Conservation (phyloP, 2,329 filamentous ascomycete species). For the Ilyonectria robusta region DNA sequence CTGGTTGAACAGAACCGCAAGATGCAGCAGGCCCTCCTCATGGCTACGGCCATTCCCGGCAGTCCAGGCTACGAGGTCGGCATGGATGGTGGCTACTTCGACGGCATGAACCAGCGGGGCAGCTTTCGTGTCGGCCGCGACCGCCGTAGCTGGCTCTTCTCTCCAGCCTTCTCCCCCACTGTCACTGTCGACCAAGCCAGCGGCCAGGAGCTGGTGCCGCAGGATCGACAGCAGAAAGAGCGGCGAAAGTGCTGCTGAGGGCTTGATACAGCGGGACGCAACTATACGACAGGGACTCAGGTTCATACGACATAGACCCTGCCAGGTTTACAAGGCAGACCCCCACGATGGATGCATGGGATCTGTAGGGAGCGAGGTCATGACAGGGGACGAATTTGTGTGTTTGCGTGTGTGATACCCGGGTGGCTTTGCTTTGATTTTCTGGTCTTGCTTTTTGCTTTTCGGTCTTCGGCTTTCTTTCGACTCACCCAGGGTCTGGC, state of each 20-base stretch:
- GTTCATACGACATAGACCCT: background rate
- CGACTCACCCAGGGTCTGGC: conserved; percentile 27
- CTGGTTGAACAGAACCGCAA: conserved; percentile 75
- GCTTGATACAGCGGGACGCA: background rate
- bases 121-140: conserved; percentile 73
- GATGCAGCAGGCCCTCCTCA: conserved; percentile 71
- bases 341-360: conserved; percentile 3
- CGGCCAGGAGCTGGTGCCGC: conserved; percentile 47
- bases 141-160: conserved; percentile 72
- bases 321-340: background rate
- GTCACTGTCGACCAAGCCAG: conserved; percentile 63
- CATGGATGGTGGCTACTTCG: conserved; percentile 66
- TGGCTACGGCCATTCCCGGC: conserved; percentile 67
- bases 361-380: conserved; percentile 7
- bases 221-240: conserved; percentile 42
- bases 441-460: conserved; percentile 35
- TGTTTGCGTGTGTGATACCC: conserved; percentile 46
- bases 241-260: conserved; percentile 51
- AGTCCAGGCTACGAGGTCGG: conserved; percentile 62
- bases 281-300: conserved; percentile 7
- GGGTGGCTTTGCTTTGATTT: conserved; percentile 24
- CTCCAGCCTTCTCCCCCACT: conserved; percentile 66
- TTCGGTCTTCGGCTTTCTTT: conserved; percentile 32
- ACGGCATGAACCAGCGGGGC: conserved; percentile 60
- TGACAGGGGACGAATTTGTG: conserved; percentile 30